Percentiles rank a stretch among this genome's conserved stretches.
Evolutionary conservation across 2,329 filamentous ascomycete genomes (phyloP).

Genomic region (Sarocladium oryzae): DNA sequence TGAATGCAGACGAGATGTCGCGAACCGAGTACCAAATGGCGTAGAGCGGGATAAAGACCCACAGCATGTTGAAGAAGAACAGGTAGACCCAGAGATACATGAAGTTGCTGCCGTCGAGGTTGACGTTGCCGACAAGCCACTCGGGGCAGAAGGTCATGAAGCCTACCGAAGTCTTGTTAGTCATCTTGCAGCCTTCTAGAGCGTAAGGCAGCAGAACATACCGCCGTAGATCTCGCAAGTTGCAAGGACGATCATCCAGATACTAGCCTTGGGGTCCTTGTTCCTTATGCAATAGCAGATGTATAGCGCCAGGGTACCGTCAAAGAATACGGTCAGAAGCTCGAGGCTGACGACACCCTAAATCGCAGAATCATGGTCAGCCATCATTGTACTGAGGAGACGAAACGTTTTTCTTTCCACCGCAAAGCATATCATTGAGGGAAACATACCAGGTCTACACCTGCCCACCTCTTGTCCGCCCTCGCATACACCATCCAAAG

Average conservation of each 20-base stretch:
- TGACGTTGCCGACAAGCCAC: constrained; percentile 56
- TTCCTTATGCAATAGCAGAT: constrained; percentile 55
- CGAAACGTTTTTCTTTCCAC: too few species aligned
- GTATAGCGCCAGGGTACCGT: constrained; percentile 52
- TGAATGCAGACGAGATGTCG: constrained; percentile 51
- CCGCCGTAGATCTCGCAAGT: constrained; percentile 62
- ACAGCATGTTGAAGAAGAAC: constrained; percentile 62
- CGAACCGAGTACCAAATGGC: constrained; percentile 46
- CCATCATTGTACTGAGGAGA: too few species aligned
- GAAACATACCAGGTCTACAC: constrained; percentile 46
- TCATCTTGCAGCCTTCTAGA: not conserved
- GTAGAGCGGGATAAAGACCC: constrained; percentile 59
- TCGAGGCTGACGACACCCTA: constrained; percentile 55
- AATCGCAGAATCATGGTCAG: constrained; percentile 2
- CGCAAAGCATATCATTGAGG: too few species aligned
- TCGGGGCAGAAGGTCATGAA: constrained; percentile 69
- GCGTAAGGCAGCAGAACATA: too few species aligned
- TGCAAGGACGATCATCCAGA: constrained; percentile 59
- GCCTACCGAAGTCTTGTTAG: constrained; percentile 33
- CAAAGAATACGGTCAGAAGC: constrained; percentile 57
- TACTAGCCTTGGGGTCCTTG: constrained; percentile 46
- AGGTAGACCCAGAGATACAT: constrained; percentile 65
- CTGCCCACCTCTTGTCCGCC: constrained; percentile 58
- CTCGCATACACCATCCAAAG: constrained; percentile 65
- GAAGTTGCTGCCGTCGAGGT: constrained; percentile 59